These are phyloP conservation scores for Cladosporium sp. DNA, from an alignment of 2,329 filamentous ascomycete species.

Conservation along the genomic window DNA sequence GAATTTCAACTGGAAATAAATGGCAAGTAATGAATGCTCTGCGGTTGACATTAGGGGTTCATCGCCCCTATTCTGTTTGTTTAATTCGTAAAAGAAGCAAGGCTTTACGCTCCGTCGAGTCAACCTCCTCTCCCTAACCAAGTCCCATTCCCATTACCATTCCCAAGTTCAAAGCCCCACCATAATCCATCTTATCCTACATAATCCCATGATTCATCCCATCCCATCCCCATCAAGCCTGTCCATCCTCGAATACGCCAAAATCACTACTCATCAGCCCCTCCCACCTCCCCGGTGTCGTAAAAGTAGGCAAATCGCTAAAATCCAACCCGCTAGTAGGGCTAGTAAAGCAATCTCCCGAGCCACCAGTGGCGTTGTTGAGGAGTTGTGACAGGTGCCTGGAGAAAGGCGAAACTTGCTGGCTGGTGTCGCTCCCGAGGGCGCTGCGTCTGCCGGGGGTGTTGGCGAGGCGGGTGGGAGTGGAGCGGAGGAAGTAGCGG, in stretches of 20 bases:
- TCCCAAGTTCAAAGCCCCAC: background rate
- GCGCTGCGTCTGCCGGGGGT: constrained; percentile 26
- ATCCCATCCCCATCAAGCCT: background rate
- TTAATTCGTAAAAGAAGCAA: too few relatives aligned
- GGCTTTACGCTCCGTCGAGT: too few relatives aligned
- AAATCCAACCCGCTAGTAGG: constrained; percentile 28
- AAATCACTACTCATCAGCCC: constrained; percentile 28
- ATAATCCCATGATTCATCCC: background rate
- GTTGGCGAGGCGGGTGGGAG: constrained; percentile 33
- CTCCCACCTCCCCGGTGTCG: constrained; percentile 25
- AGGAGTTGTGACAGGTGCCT: constrained; percentile 61
- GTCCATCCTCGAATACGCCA: constrained; percentile 22
- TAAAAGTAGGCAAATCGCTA: constrained; percentile 30
- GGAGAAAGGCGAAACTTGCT: constrained; percentile 53
- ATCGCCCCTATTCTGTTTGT: too few relatives aligned
- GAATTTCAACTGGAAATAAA: too few relatives aligned
- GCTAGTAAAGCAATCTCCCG: constrained; percentile 22
- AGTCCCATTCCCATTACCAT: too few relatives aligned
- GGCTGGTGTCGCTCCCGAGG: constrained; percentile 16
- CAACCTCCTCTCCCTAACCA: too few relatives aligned
- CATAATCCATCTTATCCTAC: background rate
- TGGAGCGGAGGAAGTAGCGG: constrained; percentile 36
- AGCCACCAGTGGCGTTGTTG: constrained; percentile 33
- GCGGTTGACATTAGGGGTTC: too few relatives aligned
- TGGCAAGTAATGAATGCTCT: too few relatives aligned